A percentile compares a stretch with the other conserved stretches of the same genome.
These are phyloP conservation scores for Morella rubra DNA, from an alignment of 306 rosid species.

Conservation along the genomic window DNA sequence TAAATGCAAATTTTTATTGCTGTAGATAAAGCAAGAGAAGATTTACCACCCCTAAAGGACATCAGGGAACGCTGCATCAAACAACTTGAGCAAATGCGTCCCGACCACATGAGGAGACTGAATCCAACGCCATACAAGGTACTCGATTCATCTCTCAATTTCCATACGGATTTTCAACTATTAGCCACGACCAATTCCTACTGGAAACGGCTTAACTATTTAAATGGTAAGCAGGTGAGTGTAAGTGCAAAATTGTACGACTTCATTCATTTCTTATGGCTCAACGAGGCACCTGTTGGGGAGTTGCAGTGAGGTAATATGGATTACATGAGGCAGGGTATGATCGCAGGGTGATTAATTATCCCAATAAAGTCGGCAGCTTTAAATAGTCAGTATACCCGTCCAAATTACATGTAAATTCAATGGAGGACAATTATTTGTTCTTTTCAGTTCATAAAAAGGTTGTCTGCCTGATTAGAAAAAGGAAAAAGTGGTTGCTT, in stretches of 20 bases:
- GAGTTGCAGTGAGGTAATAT: slow-evolving; percentile 59
- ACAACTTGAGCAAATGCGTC: slow-evolving; percentile 88
- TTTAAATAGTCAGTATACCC: slow-evolving; percentile 6
- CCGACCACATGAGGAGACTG: slow-evolving; percentile 96
- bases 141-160: slow-evolving; percentile 6
- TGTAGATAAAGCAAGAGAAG: slow-evolving; percentile 57
- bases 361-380: background rate
- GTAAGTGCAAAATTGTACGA: slow-evolving; percentile 85
- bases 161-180: background rate
- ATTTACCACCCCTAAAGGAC: slow-evolving; percentile 64
- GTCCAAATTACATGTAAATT: background rate
- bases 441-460: slow-evolving; percentile 13
- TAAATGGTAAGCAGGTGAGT: slow-evolving; percentile 58
- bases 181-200: background rate
- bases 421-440: background rate
- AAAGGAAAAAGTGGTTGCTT: background rate
- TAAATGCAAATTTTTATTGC: slow-evolving; percentile 20
- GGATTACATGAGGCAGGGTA: slow-evolving; percentile 1
- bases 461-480: background rate
- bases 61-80: slow-evolving; percentile 76
- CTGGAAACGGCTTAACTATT: background rate
- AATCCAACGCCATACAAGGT: slow-evolving; percentile 99
- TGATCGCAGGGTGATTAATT: slow-evolving; percentile 2
- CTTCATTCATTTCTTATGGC: slow-evolving; percentile 93
- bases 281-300: slow-evolving; percentile 96